Base-by-base conservation (phyloP, 441 rosid genomes). In the Pelargonium myrrhifolium region DNA sequence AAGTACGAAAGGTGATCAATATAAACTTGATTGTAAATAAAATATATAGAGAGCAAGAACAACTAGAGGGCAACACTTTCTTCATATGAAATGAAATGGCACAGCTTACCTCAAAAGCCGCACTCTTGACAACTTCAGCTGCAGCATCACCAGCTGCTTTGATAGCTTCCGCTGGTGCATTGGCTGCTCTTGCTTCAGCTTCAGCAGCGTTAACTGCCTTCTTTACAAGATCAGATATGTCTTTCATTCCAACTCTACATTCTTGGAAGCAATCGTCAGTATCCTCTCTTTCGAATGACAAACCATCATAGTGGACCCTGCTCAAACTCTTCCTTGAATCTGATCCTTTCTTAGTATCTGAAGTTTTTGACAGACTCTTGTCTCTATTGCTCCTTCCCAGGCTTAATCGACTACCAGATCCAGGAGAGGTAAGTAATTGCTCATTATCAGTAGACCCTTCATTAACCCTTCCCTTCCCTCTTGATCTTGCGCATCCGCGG, bases 101-200 rank as follows among this genome's bases (percentile, higher is more conserved):
- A 45, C 39, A 22, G 24, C 35, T 24, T 67, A 86, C 95, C 88
- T 88, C 95, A 63, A 86, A 65, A 22, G 98, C 96, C 18, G 96
- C 95, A 74, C 83, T 87, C 79, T 85, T 92, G 70, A 95, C 98
- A 76, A 89, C 90, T 80, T 95, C 97, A 75, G 99, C 96, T 62
- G 99, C 98, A 65, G 92, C 90, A 65, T 93, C 96, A 10, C 97
- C 89, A 28, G 92, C 99, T 71, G 99, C 99, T 81, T 81, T 90
- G 76, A 88, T 76, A 66, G 99, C 99, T 75, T 89, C 99, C 40
- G 64, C 72, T 64, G 95, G 91, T 62, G 93, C 98, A 78, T 85
- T 82, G 70, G 89, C 97, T 68, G 88, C 86, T 78, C 87, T 82
- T 60, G 99, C 99, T 89, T 95, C 99, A 22, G 90, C 86, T 77